A percentile compares a stretch with the other conserved stretches of the same genome.
Conservation (phyloP, 257 asterid species). For the Solanum etuberosum region DNA sequence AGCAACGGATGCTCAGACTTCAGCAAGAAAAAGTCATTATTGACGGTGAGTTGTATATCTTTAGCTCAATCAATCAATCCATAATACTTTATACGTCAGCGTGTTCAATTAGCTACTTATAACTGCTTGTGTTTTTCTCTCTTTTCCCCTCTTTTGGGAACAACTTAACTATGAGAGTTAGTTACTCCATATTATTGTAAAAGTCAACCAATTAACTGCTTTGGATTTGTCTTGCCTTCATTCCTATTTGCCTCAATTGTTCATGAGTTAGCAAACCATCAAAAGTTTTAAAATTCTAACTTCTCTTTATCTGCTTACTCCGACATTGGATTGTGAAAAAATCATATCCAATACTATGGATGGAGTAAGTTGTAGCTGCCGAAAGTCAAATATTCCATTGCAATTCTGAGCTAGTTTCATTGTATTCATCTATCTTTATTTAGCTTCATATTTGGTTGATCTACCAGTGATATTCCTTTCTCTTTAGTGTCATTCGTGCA, state of each 20-base stretch:
- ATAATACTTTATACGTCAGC: background rate
- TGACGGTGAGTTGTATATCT: constrained; percentile 32
- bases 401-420: background rate
- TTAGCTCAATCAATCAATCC: background rate
- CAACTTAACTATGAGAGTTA: background rate
- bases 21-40: constrained; percentile 46
- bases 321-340: background rate
- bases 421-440: background rate
- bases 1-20: constrained; percentile 45
- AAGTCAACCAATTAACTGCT: background rate
- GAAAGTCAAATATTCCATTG: background rate
- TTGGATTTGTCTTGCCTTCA: background rate
- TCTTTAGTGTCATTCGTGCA: background rate
- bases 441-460: background rate
- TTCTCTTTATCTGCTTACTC: background rate
- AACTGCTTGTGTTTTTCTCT: background rate
- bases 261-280: background rate
- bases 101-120: background rate
- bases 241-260: background rate
- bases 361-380: background rate
- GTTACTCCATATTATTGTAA: background rate
- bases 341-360: background rate
- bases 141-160: background rate
- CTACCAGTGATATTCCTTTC: background rate
- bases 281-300: background rate